Evolutionary conservation across 177 flowering plant species (phyloP).

Genomic region (Vitis hybrid): DNA sequence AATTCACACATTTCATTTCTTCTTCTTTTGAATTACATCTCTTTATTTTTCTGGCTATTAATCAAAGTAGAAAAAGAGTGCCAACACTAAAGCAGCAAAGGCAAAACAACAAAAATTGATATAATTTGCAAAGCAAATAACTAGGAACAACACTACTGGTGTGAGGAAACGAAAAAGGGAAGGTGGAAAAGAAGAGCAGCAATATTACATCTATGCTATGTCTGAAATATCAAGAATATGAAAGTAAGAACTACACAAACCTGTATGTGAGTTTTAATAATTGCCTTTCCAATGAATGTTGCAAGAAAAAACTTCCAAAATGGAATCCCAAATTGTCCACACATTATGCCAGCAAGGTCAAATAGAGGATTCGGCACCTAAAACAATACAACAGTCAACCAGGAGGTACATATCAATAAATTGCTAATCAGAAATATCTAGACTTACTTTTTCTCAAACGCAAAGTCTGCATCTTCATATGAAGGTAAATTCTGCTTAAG

Average conservation of each 20-base stretch:
- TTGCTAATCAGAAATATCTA: background rate
- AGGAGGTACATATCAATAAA: background rate
- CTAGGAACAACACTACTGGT: background rate
- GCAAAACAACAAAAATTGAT: too few relatives aligned
- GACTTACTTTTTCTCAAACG: too few relatives aligned
- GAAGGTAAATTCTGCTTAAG: too few relatives aligned
- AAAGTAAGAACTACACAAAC: slow-evolving; percentile 32
- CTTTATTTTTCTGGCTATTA: too few relatives aligned
- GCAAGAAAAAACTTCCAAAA: slow-evolving; percentile 94
- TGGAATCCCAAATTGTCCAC: slow-evolving; percentile 96
- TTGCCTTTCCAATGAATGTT: slow-evolving; percentile 87
- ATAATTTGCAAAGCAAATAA: too few relatives aligned
- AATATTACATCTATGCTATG: background rate
- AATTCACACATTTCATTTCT: background rate
- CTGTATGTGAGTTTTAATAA: slow-evolving; percentile 96
- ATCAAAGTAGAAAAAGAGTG: too few relatives aligned
- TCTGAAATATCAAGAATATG: background rate
- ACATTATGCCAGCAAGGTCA: slow-evolving; percentile 99
- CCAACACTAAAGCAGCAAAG: too few relatives aligned
- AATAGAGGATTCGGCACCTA: slow-evolving; percentile 99
- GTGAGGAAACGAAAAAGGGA: background rate
- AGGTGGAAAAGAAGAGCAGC: background rate
- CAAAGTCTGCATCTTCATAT: too few relatives aligned
- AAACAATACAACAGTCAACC: slow-evolving; percentile 8
- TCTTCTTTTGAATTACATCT: too few relatives aligned